Conservation (phyloP, 495 filamentous ascomycete genomes). For the Penicillium cosmopolitanum region DNA sequence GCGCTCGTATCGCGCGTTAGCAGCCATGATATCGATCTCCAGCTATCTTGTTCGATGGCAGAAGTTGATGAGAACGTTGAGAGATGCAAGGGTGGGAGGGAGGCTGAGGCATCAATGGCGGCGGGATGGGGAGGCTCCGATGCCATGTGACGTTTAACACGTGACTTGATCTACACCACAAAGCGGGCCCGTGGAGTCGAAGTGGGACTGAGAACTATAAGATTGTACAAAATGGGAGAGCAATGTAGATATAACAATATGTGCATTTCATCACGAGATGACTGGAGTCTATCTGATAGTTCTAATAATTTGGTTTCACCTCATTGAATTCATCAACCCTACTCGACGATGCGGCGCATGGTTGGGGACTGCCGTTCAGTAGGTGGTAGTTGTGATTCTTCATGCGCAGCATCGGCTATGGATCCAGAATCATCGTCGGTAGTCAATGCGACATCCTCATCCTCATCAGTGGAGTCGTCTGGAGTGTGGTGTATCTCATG, state of each 20-base stretch:
- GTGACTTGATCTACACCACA: constrained; percentile 1
- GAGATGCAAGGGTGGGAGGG: constrained; percentile 13
- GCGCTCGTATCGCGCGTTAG: constrained; percentile 69
- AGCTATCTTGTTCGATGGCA: not conserved
- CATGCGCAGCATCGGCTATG: constrained; percentile 3
- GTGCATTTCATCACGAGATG: constrained; percentile 14
- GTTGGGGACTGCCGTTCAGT: constrained; percentile 2
- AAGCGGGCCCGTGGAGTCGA: constrained; percentile 5
- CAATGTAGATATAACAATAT: constrained; percentile 7
- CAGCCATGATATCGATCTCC: constrained; percentile 55
- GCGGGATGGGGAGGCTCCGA: constrained; percentile 14
- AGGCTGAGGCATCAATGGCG: constrained; percentile 8
- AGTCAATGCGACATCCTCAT: constrained; percentile 27
- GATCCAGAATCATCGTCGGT: constrained; percentile 27
- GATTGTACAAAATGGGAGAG: not conserved
- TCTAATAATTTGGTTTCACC: constrained; percentile 3
- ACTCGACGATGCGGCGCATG: constrained; percentile 23
- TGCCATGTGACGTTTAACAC: constrained; percentile 29
- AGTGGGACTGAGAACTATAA: constrained; percentile 6
- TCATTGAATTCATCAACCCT: constrained; percentile 5
- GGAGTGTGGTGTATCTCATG: constrained; percentile 19
- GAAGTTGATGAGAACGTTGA: constrained; percentile 10
- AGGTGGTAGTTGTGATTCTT: constrained; percentile 1
- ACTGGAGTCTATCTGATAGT: constrained; percentile 5
- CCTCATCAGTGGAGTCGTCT: constrained; percentile 45